Percentiles rank a stretch among this genome's conserved stretches.
phyloP scores from a whole-genome alignment of 1,284 basidiomycete species.

The Leccinum pachyderme region DNA sequence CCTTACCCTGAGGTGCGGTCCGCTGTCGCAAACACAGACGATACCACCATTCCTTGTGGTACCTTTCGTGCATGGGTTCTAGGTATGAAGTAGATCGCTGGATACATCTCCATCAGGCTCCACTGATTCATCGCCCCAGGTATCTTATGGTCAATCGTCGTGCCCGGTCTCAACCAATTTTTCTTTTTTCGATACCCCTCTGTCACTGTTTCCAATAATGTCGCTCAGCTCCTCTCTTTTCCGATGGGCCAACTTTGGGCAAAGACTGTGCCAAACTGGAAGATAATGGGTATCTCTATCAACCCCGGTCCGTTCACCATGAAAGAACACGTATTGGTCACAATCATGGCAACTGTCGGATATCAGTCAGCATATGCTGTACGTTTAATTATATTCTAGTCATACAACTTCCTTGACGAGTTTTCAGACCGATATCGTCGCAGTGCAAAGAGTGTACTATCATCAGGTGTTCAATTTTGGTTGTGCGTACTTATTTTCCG shows the following conservation, averaged over 20 bases:
- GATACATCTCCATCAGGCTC: neutral
- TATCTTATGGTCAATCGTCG: slow-evolving; percentile 55
- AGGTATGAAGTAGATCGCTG: slow-evolving; percentile 36
- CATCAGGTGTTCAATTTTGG: slow-evolving; percentile 61
- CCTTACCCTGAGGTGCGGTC: slow-evolving; percentile 52
- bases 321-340: slow-evolving; percentile 66
- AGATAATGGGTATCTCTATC: slow-evolving; percentile 53
- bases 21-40: slow-evolving; percentile 72
- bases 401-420: neutral
- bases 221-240: slow-evolving; percentile 66
- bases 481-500: slow-evolving; percentile 37
- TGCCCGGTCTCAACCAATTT: slow-evolving; percentile 63
- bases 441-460: slow-evolving; percentile 74
- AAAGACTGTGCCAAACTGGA: slow-evolving; percentile 50
- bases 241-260: slow-evolving; percentile 64
- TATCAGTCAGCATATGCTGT: slow-evolving; percentile 39
- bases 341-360: slow-evolving; percentile 80
- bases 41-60: slow-evolving; percentile 56
- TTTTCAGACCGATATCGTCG: slow-evolving; percentile 50
- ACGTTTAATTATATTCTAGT: slow-evolving; percentile 1
- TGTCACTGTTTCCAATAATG: slow-evolving; percentile 51
- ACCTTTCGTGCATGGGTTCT: slow-evolving; percentile 69
- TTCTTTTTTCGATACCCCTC: slow-evolving; percentile 68
- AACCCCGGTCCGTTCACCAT: slow-evolving; percentile 74
- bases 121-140: slow-evolving; percentile 16